These are phyloP conservation scores for Auricularia auricula-judae DNA, from an alignment of 768 basidiomycete species.

Conservation along the genomic window DNA sequence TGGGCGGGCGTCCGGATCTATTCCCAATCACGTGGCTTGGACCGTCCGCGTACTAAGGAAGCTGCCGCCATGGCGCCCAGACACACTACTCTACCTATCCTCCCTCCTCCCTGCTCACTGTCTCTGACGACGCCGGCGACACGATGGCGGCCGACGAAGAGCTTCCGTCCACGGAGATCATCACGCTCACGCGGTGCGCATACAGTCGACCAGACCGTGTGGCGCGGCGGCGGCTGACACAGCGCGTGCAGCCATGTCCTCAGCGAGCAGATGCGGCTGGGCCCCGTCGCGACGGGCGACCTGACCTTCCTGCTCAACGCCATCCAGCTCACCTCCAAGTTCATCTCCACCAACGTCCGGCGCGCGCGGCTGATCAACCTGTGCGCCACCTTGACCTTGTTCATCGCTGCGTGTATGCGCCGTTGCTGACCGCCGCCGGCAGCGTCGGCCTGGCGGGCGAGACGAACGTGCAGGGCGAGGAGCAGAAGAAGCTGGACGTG, in stretches of 20 bases:
- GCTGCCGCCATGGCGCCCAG: no score
- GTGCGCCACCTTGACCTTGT: slow-evolving; percentile 33
- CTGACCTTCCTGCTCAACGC: slow-evolving; percentile 89
- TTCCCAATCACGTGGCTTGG: no score
- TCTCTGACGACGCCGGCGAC: neutral
- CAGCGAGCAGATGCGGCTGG: slow-evolving; percentile 71
- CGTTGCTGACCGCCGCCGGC: slow-evolving; percentile 3
- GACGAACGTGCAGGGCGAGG: slow-evolving; percentile 94
- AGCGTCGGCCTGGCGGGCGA: slow-evolving; percentile 97
- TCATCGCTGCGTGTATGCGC: neutral
- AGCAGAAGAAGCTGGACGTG: slow-evolving; percentile 99
- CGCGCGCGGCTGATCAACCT: slow-evolving; percentile 96
- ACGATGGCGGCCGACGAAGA: slow-evolving; percentile 39
- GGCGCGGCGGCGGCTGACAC: neutral
- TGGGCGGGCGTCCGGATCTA: no score
- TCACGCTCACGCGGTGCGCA: slow-evolving; percentile 81
- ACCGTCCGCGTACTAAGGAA: no score
- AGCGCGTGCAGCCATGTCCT: slow-evolving; percentile 23
- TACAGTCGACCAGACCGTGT: neutral
- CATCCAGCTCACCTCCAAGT: slow-evolving; percentile 92
- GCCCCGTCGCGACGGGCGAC: slow-evolving; percentile 80
- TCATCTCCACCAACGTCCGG: slow-evolving; percentile 96
- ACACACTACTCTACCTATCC: no score
- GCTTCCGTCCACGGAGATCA: slow-evolving; percentile 71
- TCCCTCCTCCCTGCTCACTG: neutral